These are phyloP conservation scores for Leptodermis oblonga DNA, from an alignment of 257 asterid genomes.

Conservation along the genomic window DNA sequence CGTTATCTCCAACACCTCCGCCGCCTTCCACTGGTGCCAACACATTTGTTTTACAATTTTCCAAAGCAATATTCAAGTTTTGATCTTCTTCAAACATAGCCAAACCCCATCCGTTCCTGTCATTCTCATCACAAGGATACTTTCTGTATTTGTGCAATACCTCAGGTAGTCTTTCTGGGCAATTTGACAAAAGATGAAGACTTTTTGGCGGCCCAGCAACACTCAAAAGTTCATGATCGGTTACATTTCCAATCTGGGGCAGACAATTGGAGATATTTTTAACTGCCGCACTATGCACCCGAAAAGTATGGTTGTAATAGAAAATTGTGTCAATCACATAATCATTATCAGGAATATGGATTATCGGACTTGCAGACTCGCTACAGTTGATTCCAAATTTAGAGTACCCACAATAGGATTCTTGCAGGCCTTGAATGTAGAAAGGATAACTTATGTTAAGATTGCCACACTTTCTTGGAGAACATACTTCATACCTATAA, in stretches of 20 bases:
- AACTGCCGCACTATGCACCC: slow-evolving; percentile 28
- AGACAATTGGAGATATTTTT: slow-evolving; percentile 16
- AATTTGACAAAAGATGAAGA: slow-evolving; percentile 40
- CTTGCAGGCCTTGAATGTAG: slow-evolving; percentile 26
- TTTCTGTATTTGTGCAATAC: slow-evolving; percentile 15
- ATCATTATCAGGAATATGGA: slow-evolving; percentile 24
- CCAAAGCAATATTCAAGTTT: slow-evolving; percentile 23
- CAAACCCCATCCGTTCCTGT: slow-evolving; percentile 14
- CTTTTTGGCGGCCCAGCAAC: neutral
- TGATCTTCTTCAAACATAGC: slow-evolving; percentile 32
- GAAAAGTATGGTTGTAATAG: slow-evolving; percentile 22
- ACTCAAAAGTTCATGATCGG: neutral
- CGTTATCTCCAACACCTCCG: slow-evolving; percentile 17
- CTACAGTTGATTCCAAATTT: slow-evolving; percentile 38
- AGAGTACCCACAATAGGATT: slow-evolving; percentile 47
- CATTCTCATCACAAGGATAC: slow-evolving; percentile 12
- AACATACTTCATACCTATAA: slow-evolving; percentile 40
- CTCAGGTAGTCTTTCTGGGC: slow-evolving; percentile 13
- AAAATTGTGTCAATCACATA: slow-evolving; percentile 33
- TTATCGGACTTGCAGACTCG: slow-evolving; percentile 28
- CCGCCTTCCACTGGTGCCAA: slow-evolving; percentile 41
- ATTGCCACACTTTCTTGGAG: slow-evolving; percentile 25
- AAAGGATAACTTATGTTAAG: slow-evolving; percentile 59
- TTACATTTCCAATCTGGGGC: slow-evolving; percentile 29
- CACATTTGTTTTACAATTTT: slow-evolving; percentile 30